phyloP scores from a whole-genome alignment of 2,329 filamentous ascomycete species.

The Phaeophleospora eucalypticola region DNA sequence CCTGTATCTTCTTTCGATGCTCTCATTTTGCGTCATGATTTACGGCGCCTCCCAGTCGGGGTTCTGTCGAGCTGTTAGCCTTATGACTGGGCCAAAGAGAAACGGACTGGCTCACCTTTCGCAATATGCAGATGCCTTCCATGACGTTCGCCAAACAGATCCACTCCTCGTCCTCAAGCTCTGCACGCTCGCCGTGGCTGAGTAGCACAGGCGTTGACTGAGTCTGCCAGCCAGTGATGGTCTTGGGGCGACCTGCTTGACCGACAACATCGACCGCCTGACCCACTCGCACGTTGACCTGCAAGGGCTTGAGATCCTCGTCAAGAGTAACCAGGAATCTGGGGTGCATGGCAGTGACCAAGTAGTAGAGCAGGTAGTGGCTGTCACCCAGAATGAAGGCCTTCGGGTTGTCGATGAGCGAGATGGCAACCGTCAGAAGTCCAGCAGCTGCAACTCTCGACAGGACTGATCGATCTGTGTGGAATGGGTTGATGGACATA shows the following conservation, averaged over 20 bases:
- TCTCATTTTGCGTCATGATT: not conserved
- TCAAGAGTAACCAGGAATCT: slow-evolving; percentile 95
- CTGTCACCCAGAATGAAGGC: slow-evolving; percentile 67
- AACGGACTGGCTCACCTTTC: slow-evolving; percentile 66
- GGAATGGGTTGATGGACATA: slow-evolving; percentile 94
- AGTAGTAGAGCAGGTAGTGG: slow-evolving; percentile 96
- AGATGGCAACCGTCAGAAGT: slow-evolving; percentile 81
- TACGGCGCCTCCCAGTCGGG: slow-evolving; percentile 30
- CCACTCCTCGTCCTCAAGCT: slow-evolving; percentile 97
- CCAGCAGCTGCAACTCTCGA: slow-evolving; percentile 88
- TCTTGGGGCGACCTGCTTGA: slow-evolving; percentile 95
- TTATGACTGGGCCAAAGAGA: not conserved
- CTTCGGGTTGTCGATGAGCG: slow-evolving; percentile 86
- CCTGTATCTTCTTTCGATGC: not conserved
- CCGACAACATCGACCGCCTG: slow-evolving; percentile 98
- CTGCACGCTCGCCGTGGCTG: slow-evolving; percentile 90
- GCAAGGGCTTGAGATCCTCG: slow-evolving; percentile 87
- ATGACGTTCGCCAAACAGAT: slow-evolving; percentile 85
- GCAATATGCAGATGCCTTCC: slow-evolving; percentile 91
- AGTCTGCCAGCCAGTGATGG: slow-evolving; percentile 98
- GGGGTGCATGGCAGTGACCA: slow-evolving; percentile 94
- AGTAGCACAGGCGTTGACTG: slow-evolving; percentile 97
- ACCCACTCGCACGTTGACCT: slow-evolving; percentile 93
- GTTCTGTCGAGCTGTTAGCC: slow-evolving; percentile 20
- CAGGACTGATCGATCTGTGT: slow-evolving; percentile 93